A percentile compares a stretch with the other conserved stretches of the same genome.
phyloP scores from a whole-genome alignment of 2,329 filamentous ascomycete genomes.

The Elsinoe necatrix region DNA sequence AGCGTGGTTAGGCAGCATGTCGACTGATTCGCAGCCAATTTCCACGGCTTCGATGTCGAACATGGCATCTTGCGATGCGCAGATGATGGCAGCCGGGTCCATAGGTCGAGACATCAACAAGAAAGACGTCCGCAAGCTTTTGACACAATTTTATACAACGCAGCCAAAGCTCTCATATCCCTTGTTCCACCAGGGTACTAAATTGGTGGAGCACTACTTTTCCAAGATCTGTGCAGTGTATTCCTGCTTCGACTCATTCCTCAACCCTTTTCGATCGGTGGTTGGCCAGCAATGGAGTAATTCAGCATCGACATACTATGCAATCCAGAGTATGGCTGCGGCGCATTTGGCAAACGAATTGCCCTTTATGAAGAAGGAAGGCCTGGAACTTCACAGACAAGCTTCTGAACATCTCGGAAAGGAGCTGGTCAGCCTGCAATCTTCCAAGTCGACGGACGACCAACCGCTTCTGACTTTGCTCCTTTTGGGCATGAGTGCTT shows the following conservation, averaged over 20 bases:
- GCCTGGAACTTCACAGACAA: conserved; percentile 21
- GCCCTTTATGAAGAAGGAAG: conserved; percentile 21
- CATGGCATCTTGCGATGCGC: not conserved
- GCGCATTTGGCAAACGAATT: conserved; percentile 23
- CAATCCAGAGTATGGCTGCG: conserved; percentile 53
- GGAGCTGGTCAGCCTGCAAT: conserved; percentile 27
- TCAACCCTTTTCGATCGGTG: conserved; percentile 54
- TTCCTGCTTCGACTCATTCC: conserved; percentile 55
- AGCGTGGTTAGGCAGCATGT: not conserved
- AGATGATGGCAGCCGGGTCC: not conserved
- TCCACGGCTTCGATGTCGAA: not conserved
- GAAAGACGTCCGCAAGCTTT: conserved; percentile 14
- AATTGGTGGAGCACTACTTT: conserved; percentile 56
- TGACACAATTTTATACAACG: conserved; percentile 23
- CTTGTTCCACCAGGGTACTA: conserved; percentile 44
- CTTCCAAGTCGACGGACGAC: conserved; percentile 20
- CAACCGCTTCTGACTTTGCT: conserved; percentile 45
- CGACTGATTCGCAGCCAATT: not conserved
- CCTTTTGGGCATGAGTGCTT: conserved; percentile 52
- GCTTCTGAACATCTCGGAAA: conserved; percentile 42
- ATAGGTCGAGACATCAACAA: not conserved
- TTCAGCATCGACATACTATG: conserved; percentile 51
- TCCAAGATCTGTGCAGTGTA: conserved; percentile 53
- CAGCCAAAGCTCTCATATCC: conserved; percentile 28
- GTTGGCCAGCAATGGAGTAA: conserved; percentile 50